phyloP scores from a whole-genome alignment of 2,329 filamentous ascomycete species.

The Aspergillus fijiensis region DNA sequence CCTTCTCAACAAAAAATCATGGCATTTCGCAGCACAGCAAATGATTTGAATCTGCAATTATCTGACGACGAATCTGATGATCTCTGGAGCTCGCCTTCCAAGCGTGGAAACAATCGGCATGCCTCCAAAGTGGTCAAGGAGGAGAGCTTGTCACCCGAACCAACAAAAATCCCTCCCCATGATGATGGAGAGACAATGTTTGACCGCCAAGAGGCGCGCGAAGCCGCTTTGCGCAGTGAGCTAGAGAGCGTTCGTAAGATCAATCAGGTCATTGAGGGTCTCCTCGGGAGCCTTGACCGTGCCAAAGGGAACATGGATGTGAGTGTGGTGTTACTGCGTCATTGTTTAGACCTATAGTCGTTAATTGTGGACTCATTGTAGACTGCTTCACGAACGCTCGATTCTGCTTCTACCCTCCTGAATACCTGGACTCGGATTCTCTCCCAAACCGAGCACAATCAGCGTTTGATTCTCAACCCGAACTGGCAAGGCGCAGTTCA shows the following conservation, averaged over 20 bases:
- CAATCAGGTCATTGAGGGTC: constrained; percentile 77
- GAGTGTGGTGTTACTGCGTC: constrained; percentile 15
- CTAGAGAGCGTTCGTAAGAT: constrained; percentile 80
- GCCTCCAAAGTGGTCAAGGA: constrained; percentile 41
- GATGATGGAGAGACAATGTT: constrained; percentile 56
- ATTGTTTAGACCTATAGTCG: not conserved
- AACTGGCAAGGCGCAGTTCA: constrained; percentile 85
- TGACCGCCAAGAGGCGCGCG: constrained; percentile 66
- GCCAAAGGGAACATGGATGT: constrained; percentile 54
- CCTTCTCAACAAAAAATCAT: constrained; percentile 19
- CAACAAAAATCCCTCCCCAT: constrained; percentile 37
- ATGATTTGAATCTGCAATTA: constrained; percentile 53
- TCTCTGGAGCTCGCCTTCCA: constrained; percentile 59
- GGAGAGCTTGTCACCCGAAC: constrained; percentile 25
- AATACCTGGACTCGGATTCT: constrained; percentile 96
- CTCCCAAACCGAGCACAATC: constrained; percentile 96
- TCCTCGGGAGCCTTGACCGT: constrained; percentile 46
- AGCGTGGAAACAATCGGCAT: constrained; percentile 35
- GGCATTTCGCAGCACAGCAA: constrained; percentile 40
- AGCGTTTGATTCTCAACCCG: constrained; percentile 83
- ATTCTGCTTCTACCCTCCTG: constrained; percentile 82
- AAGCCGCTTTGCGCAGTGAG: constrained; percentile 73
- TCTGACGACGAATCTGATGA: constrained; percentile 58
- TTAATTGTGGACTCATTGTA: constrained; percentile 31
- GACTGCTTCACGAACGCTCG: constrained; percentile 83